Evolutionary conservation across 345 rosid species (phyloP).

Genomic region (Rhodamnia rubescens): DNA sequence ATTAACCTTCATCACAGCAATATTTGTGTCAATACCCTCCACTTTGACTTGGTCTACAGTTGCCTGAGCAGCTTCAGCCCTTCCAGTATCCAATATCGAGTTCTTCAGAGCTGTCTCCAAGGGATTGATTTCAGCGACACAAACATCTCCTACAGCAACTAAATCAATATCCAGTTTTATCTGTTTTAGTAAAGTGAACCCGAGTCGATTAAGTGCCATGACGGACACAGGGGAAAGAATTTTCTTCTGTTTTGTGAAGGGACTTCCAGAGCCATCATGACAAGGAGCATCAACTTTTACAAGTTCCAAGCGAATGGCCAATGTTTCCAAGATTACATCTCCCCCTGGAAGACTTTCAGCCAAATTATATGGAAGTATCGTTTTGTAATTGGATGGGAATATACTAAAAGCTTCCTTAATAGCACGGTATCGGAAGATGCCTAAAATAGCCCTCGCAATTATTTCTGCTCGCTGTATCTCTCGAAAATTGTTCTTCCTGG

Average conservation of each 20-base stretch:
- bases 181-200: constrained; percentile 41
- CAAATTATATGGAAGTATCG: constrained; percentile 68
- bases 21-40: constrained; percentile 87
- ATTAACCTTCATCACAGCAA: constrained; percentile 77
- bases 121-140: constrained; percentile 76
- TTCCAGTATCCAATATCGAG: constrained; percentile 56
- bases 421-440: constrained; percentile 68
- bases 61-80: constrained; percentile 90
- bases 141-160: constrained; percentile 44
- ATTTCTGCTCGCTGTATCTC: constrained; percentile 59
- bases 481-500: constrained; percentile 48
- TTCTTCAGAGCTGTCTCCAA: constrained; percentile 67
- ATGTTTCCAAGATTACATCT: constrained; percentile 64
- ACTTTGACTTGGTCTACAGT: constrained; percentile 93
- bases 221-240: constrained; percentile 47
- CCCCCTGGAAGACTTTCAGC: constrained; percentile 95
- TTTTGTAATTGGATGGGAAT: constrained; percentile 72
- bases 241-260: constrained; percentile 33
- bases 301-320: constrained; percentile 49
- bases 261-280: constrained; percentile 17
- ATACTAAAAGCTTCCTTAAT: constrained; percentile 65
- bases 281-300: constrained; percentile 21
- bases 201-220: constrained; percentile 50
- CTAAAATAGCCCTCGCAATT: constrained; percentile 65
- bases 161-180: constrained; percentile 29